Conservation (phyloP, 2,329 filamentous ascomycete species). For the Teratosphaeria pseudoeucalypti region DNA sequence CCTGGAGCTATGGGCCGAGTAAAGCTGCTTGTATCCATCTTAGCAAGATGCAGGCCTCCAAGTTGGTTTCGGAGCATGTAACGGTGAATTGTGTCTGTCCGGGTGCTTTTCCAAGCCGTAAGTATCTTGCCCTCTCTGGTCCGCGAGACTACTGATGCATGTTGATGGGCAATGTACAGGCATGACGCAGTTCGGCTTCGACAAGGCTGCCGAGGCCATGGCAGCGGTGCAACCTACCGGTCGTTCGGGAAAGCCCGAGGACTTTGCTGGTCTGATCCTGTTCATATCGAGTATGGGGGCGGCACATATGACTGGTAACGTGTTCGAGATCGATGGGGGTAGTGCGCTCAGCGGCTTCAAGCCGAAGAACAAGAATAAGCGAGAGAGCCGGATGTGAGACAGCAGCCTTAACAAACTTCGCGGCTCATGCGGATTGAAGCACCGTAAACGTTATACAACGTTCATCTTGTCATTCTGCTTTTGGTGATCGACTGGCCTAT, state of each 20-base stretch:
- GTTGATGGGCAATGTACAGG: neutral
- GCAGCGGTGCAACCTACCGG: constrained; percentile 37
- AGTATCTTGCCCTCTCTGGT: neutral
- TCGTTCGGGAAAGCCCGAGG: constrained; percentile 37
- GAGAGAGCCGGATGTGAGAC: neutral
- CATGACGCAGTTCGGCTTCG: constrained; percentile 42
- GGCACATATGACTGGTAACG: constrained; percentile 40
- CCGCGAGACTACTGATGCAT: neutral
- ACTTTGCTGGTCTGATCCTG: constrained; percentile 38
- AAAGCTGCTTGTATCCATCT: constrained; percentile 46
- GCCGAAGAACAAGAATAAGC: constrained; percentile 19
- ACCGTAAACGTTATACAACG: neutral
- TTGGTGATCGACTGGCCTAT: neutral
- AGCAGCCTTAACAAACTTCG: neutral
- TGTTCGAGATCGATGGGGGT: constrained; percentile 39
- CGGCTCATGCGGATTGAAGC: neutral
- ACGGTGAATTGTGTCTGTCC: constrained; percentile 48
- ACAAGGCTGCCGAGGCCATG: constrained; percentile 40
- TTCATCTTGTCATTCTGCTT: neutral
- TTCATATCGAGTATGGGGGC: constrained; percentile 32
- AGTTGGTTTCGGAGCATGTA: constrained; percentile 43
- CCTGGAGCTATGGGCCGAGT: constrained; percentile 37
- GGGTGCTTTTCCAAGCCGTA: constrained; percentile 43
- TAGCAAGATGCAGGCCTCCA: constrained; percentile 43
- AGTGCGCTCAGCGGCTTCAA: constrained; percentile 34